phyloP scores from a whole-genome alignment of 2,329 filamentous ascomycete species.

The Claviceps monticola region DNA sequence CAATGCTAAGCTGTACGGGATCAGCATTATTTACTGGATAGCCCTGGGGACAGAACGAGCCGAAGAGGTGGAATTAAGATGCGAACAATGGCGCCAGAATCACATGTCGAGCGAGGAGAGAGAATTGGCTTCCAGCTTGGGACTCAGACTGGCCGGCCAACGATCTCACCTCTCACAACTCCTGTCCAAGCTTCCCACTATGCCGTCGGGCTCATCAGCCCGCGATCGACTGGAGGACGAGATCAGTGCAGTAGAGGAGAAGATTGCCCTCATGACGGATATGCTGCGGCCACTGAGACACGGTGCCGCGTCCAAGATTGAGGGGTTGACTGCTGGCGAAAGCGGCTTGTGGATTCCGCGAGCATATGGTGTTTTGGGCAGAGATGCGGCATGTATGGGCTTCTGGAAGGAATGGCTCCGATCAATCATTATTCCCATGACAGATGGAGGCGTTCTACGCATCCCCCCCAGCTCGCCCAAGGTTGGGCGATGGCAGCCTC shows the following conservation, averaged over 20 bases:
- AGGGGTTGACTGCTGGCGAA: conserved; percentile 87
- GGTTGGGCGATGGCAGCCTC: conserved; percentile 86
- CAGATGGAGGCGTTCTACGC: conserved; percentile 66
- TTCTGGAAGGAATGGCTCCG: conserved; percentile 99
- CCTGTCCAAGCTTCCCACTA: conserved; percentile 65
- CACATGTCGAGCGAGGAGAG: conserved; percentile 86
- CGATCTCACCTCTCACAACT: conserved; percentile 81
- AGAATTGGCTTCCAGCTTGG: conserved; percentile 82
- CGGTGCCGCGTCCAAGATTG: conserved; percentile 91
- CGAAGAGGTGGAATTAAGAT: conserved; percentile 69
- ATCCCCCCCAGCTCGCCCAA: conserved; percentile 81
- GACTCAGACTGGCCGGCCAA: conserved; percentile 74
- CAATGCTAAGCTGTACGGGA: conserved; percentile 81
- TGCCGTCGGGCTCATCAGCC: conserved; percentile 65
- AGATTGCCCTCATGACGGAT: conserved; percentile 93
- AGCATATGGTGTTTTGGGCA: conserved; percentile 82
- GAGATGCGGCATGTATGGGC: conserved; percentile 66
- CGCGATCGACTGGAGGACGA: conserved; percentile 82
- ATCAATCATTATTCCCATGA: conserved; percentile 91
- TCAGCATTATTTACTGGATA: conserved; percentile 86
- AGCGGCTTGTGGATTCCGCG: conserved; percentile 92
- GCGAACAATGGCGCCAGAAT: conserved; percentile 69
- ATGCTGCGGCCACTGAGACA: conserved; percentile 84
- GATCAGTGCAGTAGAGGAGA: conserved; percentile 92
- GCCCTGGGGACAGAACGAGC: conserved; percentile 71